Percentiles rank a stretch among this genome's conserved stretches.
Conservation (phyloP, 805 yeast genomes). For the Nadsonia fulvescens region DNA sequence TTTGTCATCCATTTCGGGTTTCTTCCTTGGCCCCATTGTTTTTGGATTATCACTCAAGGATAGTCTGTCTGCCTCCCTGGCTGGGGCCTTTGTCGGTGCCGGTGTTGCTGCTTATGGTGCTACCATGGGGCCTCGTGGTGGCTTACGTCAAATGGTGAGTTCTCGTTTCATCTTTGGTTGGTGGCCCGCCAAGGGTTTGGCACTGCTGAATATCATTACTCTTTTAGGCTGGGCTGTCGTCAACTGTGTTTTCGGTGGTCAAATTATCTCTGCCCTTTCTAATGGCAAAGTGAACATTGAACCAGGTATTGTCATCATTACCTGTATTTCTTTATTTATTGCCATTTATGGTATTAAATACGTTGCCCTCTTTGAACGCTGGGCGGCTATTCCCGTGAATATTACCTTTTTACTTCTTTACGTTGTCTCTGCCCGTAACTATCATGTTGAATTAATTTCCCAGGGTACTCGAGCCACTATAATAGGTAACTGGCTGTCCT, state of each 20-base stretch:
- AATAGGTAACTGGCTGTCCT: conserved; percentile 53
- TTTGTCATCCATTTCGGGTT: conserved; percentile 76
- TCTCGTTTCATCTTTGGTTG: conserved; percentile 71
- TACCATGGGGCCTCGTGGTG: conserved; percentile 79
- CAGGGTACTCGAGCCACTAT: conserved; percentile 25
- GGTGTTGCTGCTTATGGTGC: conserved; percentile 67
- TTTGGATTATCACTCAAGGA: conserved; percentile 54
- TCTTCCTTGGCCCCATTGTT: conserved; percentile 53
- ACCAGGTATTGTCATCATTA: conserved; percentile 59
- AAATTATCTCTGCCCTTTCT: conserved; percentile 50
- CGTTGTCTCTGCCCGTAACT: conserved; percentile 24
- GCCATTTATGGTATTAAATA: conserved; percentile 67
- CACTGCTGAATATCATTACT: conserved; percentile 54
- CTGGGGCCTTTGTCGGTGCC: conserved; percentile 55
- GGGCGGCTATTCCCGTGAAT: conserved; percentile 50
- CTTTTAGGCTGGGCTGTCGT: conserved; percentile 85
- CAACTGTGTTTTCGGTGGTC: conserved; percentile 76
- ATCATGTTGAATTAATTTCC: conserved; percentile 17
- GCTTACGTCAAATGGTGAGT: conserved; percentile 76
- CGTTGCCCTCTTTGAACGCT: conserved; percentile 47
- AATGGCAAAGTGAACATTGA: conserved; percentile 48
- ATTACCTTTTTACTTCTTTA: conserved; percentile 52
- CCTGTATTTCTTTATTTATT: conserved; percentile 41
- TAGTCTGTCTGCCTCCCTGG: conserved; percentile 40
- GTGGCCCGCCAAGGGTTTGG: conserved; percentile 64